phyloP scores from a whole-genome alignment of 192 early-diverging fungal species.

The Coemansia sp. region DNA sequence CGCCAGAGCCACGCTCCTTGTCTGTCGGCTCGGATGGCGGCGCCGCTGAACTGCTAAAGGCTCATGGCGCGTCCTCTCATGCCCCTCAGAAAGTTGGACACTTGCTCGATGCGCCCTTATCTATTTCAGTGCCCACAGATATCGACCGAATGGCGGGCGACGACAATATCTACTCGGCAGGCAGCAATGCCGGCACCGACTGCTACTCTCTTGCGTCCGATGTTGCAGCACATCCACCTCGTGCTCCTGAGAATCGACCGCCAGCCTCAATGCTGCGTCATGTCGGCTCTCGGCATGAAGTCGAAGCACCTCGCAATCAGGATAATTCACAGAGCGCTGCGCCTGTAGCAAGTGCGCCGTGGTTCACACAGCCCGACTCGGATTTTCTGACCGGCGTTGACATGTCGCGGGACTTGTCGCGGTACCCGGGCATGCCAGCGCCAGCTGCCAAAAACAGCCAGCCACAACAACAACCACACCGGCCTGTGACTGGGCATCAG shows the following conservation, averaged over 20 bases:
- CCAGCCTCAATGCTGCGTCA: slow-evolving; percentile 16
- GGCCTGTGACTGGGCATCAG: slow-evolving; percentile 6
- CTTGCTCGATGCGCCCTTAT: slow-evolving; percentile 14
- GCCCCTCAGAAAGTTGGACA: not conserved
- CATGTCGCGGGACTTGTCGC: slow-evolving; percentile 32
- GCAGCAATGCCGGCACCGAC: slow-evolving; percentile 7
- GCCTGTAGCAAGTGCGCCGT: slow-evolving; percentile 16
- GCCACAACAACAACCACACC: slow-evolving; percentile 20
- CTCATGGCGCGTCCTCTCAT: not conserved
- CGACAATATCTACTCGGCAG: slow-evolving; percentile 19
- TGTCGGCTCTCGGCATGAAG: slow-evolving; percentile 17
- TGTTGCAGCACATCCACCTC: slow-evolving; percentile 7
- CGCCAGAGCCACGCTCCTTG: slow-evolving; percentile 52
- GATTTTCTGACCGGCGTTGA: slow-evolving; percentile 21
- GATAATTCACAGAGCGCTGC: not conserved
- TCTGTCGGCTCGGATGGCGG: slow-evolving; percentile 9
- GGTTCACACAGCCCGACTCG: slow-evolving; percentile 27
- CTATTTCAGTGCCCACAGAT: slow-evolving; percentile 36
- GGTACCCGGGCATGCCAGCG: slow-evolving; percentile 35
- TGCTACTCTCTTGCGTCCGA: slow-evolving; percentile 8
- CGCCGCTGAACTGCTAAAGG: not conserved
- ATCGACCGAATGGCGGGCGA: slow-evolving; percentile 22
- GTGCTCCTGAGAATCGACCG: not conserved
- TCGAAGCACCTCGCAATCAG: slow-evolving; percentile 9
- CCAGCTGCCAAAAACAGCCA: slow-evolving; percentile 17